Conservation (phyloP, 208 protist genomes). For the Giardia duodenalis region DNA sequence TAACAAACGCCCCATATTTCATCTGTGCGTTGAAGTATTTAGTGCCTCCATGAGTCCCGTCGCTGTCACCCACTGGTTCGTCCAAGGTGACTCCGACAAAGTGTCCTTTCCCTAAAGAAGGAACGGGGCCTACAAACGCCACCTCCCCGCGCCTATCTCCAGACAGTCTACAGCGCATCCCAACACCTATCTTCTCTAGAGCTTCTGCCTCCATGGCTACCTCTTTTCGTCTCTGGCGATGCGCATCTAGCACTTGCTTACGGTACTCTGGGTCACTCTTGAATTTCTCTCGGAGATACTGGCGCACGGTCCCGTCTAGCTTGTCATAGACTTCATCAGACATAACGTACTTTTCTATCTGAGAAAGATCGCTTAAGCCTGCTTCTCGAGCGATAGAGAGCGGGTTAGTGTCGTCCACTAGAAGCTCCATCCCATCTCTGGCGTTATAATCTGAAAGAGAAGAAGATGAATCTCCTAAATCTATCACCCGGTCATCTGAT, state of each 20-base stretch:
- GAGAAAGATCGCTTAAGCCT: conserved; percentile 29
- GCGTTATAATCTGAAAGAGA: conserved; percentile 13
- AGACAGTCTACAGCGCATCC: conserved; percentile 10
- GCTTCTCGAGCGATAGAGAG: conserved; percentile 26
- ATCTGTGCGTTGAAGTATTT: conserved; percentile 58
- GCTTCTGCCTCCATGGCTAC: background rate
- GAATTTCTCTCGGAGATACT: conserved; percentile 33
- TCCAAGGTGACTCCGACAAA: conserved; percentile 66
- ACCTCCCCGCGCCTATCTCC: conserved; percentile 42
- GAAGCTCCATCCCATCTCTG: conserved; percentile 33
- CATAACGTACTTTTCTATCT: conserved; percentile 26
- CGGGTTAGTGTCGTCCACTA: conserved; percentile 43
- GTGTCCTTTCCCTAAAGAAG: conserved; percentile 42
- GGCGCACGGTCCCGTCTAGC: conserved; percentile 38
- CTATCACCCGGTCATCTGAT: background rate
- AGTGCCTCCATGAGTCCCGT: conserved; percentile 67
- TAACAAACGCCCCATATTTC: conserved; percentile 51
- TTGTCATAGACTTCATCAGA: conserved; percentile 44
- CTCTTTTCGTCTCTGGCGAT: background rate
- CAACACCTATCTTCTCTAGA: conserved; percentile 12
- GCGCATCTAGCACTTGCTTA: background rate
- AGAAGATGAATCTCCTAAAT: conserved; percentile 18
- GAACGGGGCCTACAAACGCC: conserved; percentile 39
- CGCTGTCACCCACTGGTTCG: conserved; percentile 72
- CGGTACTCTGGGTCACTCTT: conserved; percentile 24